phyloP scores from a whole-genome alignment of 495 filamentous ascomycete species.

The Tuber aestivum region DNA sequence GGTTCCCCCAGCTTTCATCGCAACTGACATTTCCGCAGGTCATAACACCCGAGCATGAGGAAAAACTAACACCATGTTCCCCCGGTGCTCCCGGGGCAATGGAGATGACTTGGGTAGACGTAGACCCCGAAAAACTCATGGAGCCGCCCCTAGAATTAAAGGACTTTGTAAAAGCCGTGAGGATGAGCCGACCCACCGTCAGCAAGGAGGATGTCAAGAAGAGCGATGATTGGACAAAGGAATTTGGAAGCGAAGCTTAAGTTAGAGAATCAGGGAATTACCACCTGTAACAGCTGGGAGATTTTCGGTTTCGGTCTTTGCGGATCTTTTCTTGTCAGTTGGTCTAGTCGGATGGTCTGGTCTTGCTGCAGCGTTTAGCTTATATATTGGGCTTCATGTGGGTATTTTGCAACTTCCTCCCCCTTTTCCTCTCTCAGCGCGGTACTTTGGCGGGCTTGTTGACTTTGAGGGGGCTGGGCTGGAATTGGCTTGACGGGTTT shows the following conservation, averaged over 20 bases:
- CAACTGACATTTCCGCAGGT: not conserved
- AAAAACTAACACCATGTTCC: constrained; percentile 85
- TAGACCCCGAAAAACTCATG: constrained; percentile 73
- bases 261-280: not conserved
- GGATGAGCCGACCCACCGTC: constrained; percentile 79
- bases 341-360: no score
- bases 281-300: not conserved
- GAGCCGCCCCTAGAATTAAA: constrained; percentile 82
- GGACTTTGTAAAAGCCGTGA: constrained; percentile 92
- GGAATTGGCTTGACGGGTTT: not conserved
- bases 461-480: not conserved
- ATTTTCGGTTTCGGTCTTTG: not conserved
- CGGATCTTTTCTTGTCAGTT: not conserved
- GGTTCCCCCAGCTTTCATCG: constrained; percentile 6
- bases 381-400: not conserved
- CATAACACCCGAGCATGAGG: constrained; percentile 54
- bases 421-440: not conserved
- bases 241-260: constrained; percentile 89
- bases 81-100: constrained; percentile 77
- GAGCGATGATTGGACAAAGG: constrained; percentile 89
- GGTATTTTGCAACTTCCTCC: not conserved
- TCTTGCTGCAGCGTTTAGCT: not conserved
- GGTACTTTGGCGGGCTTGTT: not conserved
- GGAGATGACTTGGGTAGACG: constrained; percentile 89
- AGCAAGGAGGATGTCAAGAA: constrained; percentile 71